Conservation (phyloP, 371 early-diverging fungal species). For the Rhizopus microsporus region DNA sequence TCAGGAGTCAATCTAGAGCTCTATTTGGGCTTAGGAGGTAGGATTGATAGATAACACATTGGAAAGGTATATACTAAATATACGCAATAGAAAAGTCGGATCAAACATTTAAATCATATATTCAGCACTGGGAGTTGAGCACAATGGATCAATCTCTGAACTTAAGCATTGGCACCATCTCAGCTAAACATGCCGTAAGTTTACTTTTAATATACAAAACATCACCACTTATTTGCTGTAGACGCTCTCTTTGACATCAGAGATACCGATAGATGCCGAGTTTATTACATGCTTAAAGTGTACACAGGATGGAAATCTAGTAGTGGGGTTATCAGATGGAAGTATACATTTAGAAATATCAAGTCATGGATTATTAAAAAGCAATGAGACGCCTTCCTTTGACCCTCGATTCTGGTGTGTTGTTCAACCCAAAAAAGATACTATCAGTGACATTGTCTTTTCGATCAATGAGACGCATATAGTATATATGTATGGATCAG, state of each 20-base stretch:
- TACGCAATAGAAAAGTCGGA: conserved; percentile 3
- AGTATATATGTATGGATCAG: conserved; percentile 33
- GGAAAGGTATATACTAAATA: neutral
- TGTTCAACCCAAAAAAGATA: conserved; percentile 23
- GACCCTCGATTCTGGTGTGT: conserved; percentile 27
- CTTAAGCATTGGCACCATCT: conserved; percentile 12
- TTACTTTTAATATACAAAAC: neutral
- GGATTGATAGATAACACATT: neutral
- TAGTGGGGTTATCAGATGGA: conserved; percentile 47
- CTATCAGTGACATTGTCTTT: conserved; percentile 29
- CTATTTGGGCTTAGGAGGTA: conserved; percentile 23
- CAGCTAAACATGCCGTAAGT: conserved; percentile 7
- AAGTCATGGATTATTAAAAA: conserved; percentile 3
- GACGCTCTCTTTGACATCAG: conserved; percentile 12
- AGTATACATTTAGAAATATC: conserved; percentile 36
- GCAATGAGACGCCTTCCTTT: conserved; percentile 10
- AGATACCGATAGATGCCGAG: conserved; percentile 16
- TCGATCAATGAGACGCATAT: conserved; percentile 48
- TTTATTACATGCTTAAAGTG: conserved; percentile 35
- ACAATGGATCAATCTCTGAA: conserved; percentile 11
- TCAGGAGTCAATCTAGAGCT: conserved; percentile 5
- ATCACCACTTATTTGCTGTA: neutral
- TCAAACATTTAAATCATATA: conserved; percentile 9
- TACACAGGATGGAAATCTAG: conserved; percentile 19
- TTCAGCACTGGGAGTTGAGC: conserved; percentile 27